Conservation (phyloP, 257 asterid species). For the Solanum piurae region DNA sequence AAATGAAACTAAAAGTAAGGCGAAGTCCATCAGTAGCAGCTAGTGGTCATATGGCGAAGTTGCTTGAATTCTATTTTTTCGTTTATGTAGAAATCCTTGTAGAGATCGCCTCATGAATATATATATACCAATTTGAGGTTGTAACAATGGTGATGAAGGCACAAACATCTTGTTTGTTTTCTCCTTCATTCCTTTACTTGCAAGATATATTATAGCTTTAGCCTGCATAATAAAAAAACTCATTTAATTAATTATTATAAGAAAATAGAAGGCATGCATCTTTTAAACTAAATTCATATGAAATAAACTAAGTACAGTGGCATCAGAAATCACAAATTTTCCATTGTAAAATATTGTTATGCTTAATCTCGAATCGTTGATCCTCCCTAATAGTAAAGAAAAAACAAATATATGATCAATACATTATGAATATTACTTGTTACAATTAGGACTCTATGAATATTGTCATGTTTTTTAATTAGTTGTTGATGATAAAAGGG, state of each 20-base stretch:
- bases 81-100: conserved; percentile 17
- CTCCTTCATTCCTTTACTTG: conserved; percentile 8
- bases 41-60: conserved; percentile 9
- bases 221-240: background rate
- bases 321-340: conserved; percentile 28
- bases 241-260: too few species aligned
- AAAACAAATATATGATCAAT: background rate
- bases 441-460: too few species aligned
- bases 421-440: background rate
- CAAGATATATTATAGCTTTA: conserved; percentile 6
- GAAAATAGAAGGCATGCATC: too few species aligned
- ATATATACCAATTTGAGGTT: background rate
- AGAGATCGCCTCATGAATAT: conserved; percentile 17
- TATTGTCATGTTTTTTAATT: too few species aligned
- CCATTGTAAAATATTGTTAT: conserved; percentile 48
- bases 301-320: background rate
- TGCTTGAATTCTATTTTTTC: conserved; percentile 12
- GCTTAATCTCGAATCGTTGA: background rate
- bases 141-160: background rate
- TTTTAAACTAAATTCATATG: too few species aligned
- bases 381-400: background rate
- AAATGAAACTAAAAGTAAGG: background rate
- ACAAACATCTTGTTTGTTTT: background rate
- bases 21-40: background rate
- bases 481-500: too few species aligned